Percentiles rank a stretch among this genome's conserved stretches.
Conservation (phyloP, 2,329 filamentous ascomycete genomes). For the Xylaria sp. region DNA sequence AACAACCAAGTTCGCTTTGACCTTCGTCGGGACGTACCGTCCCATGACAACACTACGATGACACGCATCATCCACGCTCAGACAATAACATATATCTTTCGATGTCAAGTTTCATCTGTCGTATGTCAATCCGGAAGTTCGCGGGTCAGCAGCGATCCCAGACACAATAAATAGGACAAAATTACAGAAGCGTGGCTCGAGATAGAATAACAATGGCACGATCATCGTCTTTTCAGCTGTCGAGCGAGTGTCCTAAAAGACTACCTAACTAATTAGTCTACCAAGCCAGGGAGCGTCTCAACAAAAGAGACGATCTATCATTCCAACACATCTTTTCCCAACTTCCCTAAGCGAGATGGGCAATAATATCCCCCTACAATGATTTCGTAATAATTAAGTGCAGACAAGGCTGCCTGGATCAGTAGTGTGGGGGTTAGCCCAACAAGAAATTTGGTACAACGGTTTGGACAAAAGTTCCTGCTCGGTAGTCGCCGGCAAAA, state of each 20-base stretch:
- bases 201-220: slow-evolving; percentile 9
- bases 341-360: background rate
- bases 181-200: background rate
- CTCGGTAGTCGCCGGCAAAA: background rate
- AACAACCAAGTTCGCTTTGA: slow-evolving; percentile 9
- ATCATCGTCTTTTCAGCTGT: background rate
- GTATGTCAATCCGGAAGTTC: background rate
- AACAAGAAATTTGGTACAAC: slow-evolving; percentile 10
- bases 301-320: background rate
- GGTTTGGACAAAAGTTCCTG: background rate
- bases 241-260: background rate
- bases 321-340: background rate
- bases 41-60: slow-evolving; percentile 3
- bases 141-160: background rate
- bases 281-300: background rate
- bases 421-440: background rate
- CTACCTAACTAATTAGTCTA: background rate
- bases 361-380: background rate
- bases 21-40: slow-evolving; percentile 12
- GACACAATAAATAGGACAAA: background rate
- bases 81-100: background rate
- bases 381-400: slow-evolving; percentile 3
- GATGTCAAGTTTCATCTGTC: slow-evolving; percentile 5
- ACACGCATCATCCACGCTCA: background rate
- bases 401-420: background rate